Base-by-base conservation (phyloP, 176 grass and related monocot genomes). In the Juncus inflexus region DNA sequence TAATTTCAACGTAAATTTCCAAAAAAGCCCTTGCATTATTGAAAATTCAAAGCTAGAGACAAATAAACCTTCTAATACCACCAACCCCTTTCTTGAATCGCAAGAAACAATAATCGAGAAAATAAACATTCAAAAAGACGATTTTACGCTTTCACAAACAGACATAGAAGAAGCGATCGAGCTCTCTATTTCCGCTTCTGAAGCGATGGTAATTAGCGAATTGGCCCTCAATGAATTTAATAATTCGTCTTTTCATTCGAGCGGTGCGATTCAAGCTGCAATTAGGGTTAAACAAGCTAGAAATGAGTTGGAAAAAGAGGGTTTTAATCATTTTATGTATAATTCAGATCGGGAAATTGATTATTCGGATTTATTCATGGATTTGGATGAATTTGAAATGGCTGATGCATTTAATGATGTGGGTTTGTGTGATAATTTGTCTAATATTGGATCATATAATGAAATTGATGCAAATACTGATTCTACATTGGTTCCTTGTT, bases 141-240 rank as follows among this genome's bases (percentile, higher is more conserved):
- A 60, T 74, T 43, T 41, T 52, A 83, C 79, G 12, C 79, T 90
- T 65, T 57, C 76, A 12, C 67, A 81, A 28, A 73, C 66, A 69
- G 87, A 81, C 64, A 69, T 83, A 53, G 57, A 74, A 60, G 84
- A 83, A 68, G 84, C 87, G 15, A 63, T 90, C 80, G 84, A 96
- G 61, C 81, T 96, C 72, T 90, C 83, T 55, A 76, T 96, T 69
- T 76, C 87, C 78, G 91, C 91, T 43, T 96, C 91, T 77, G 91
- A 96, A 80, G 91, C 91, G 66, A 83, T 96, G 69, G 79, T 85
- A 43, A 90, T 96, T 74, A 70, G 81, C 74, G 87, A 96, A 65
- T 65, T 87, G 65, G 60, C 85, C 60, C 65, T 61, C 57, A 37
- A 55, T 58, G 67, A 76, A 66, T 75, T 52, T 50, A 49, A 63